A percentile compares a stretch with the other conserved stretches of the same genome.
These are phyloP conservation scores for Micractinium sp. DNA, from an alignment of 139 green algal species.

Conservation along the genomic window DNA sequence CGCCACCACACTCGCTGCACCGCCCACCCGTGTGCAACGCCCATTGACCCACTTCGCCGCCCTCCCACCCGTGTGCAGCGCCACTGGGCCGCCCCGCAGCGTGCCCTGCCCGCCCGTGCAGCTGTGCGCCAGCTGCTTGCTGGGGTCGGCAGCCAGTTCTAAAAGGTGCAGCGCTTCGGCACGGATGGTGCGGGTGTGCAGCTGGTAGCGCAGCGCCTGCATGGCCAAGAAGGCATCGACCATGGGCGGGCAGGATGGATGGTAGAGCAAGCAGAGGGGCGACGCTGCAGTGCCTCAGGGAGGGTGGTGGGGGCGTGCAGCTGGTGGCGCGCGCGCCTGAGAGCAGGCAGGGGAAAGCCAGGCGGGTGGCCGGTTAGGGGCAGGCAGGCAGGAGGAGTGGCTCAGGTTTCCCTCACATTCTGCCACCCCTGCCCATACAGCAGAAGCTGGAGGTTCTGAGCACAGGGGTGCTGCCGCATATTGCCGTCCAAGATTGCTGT, in stretches of 20 bases:
- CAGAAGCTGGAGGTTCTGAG: background rate
- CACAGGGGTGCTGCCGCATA: background rate
- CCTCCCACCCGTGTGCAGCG: background rate
- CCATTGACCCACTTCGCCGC: too few species aligned
- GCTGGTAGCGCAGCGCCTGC: constrained; percentile 3
- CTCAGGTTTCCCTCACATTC: too few species aligned
- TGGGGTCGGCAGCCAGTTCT: constrained; percentile 8
- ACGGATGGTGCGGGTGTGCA: background rate
- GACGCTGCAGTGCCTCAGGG: background rate
- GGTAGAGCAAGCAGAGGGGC: background rate
- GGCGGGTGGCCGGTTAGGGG: too few species aligned
- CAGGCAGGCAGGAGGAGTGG: too few species aligned
- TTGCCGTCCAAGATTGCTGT: background rate
- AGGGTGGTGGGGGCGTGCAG: too few species aligned
- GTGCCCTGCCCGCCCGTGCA: background rate
- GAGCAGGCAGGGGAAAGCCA: too few species aligned
- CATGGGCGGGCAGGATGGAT: background rate
- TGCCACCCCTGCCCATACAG: too few species aligned
- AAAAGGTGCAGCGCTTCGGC: background rate
- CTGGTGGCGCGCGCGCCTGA: background rate
- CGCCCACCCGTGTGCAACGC: background rate
- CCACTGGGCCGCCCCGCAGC: background rate
- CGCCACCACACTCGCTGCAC: too few species aligned
- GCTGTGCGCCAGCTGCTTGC: background rate
- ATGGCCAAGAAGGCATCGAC: background rate